Percentiles rank a stretch among this genome's conserved stretches.
These are phyloP conservation scores for Fragilaria radians DNA, from an alignment of 108 stramenopile genomes.

Conservation along the genomic window DNA sequence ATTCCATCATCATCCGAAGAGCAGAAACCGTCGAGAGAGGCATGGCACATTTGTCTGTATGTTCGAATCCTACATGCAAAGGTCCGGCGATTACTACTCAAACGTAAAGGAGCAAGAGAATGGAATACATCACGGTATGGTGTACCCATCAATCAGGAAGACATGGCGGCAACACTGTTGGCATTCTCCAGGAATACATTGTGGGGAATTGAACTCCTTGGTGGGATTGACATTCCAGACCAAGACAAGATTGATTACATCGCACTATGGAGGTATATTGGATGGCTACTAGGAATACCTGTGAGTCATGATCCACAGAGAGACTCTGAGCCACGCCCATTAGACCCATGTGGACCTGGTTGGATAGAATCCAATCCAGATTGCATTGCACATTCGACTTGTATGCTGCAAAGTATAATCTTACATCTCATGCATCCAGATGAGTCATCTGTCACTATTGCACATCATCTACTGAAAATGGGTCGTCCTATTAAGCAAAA, in stretches of 20 bases:
- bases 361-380: constrained; percentile 18
- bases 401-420: constrained; percentile 35
- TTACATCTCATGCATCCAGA: constrained; percentile 52
- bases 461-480: constrained; percentile 50
- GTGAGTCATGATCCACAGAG: constrained; percentile 13
- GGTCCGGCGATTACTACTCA: constrained; percentile 51
- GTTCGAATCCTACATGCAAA: constrained; percentile 81
- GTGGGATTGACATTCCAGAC: constrained; percentile 33
- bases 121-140: constrained; percentile 57
- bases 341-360: constrained; percentile 79
- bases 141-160: constrained; percentile 83
- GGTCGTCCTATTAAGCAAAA: constrained; percentile 8
- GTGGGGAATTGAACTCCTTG: constrained; percentile 54
- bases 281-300: constrained; percentile 75
- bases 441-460: constrained; percentile 51
- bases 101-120: constrained; percentile 6
- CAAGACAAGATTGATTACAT: constrained; percentile 63
- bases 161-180: constrained; percentile 73
- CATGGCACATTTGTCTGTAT: constrained; percentile 62
- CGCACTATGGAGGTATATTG: constrained; percentile 79
- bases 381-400: constrained; percentile 34
- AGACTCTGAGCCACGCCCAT: constrained; percentile 14
- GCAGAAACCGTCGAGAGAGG: constrained; percentile 40
- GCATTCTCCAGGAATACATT: constrained; percentile 74
- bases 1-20: too few species aligned